Evolutionary conservation across 2,329 filamentous ascomycete species (phyloP).

Genomic region (Fusarium udum): DNA sequence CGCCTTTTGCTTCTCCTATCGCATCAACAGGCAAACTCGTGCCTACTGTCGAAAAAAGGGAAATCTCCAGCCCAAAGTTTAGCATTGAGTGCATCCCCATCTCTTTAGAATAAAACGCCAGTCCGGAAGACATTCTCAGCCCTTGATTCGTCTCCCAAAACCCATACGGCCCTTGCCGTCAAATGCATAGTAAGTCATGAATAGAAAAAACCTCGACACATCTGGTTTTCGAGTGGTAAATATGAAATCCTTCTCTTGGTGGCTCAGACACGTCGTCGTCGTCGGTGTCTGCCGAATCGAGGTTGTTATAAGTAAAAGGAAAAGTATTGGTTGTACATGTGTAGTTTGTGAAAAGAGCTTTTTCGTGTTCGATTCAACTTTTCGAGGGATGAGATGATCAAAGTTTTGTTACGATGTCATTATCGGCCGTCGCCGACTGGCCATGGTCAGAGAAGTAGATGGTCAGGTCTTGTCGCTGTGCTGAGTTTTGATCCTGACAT

Average conservation of each 20-base stretch:
- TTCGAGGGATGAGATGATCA: background rate
- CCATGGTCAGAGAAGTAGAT: constrained; percentile 16
- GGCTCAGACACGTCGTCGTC: background rate
- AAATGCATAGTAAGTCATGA: constrained; percentile 41
- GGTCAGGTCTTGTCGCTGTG: constrained; percentile 16
- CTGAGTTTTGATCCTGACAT: constrained; percentile 49
- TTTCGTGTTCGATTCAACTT: background rate
- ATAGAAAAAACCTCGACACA: constrained; percentile 23
- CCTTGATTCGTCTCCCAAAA: constrained; percentile 61
- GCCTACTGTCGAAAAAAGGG: background rate
- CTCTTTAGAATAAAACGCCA: constrained; percentile 38
- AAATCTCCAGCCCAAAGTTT: background rate
- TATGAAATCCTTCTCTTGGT: background rate
- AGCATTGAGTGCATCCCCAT: constrained; percentile 7
- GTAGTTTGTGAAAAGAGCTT: background rate
- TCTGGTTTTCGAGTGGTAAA: background rate
- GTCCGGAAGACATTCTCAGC: constrained; percentile 62
- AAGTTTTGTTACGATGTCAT: background rate
- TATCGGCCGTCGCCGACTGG: too few relatives aligned
- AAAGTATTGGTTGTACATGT: constrained; percentile 7
- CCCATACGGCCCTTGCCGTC: constrained; percentile 39
- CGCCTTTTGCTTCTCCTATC: constrained; percentile 1
- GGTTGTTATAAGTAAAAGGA: constrained; percentile 11
- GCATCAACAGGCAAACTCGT: background rate
- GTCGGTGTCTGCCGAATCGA: background rate